A percentile compares a stretch with the other conserved stretches of the same genome.
Evolutionary conservation across 306 rosid genomes (phyloP).

Genomic region (Cucurbita ficifolia): DNA sequence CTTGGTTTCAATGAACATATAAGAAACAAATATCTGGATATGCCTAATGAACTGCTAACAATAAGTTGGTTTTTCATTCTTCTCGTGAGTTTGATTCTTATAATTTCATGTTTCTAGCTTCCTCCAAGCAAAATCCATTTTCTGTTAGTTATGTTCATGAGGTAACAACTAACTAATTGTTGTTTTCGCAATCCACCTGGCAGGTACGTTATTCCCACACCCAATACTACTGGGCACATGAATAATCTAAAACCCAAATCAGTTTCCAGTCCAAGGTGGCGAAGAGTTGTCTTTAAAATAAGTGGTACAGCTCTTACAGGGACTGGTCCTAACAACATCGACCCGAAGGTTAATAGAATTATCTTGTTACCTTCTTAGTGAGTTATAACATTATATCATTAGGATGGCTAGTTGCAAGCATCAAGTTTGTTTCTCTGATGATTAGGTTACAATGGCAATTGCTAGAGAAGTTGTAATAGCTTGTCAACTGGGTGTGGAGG

Average conservation of each 20-base stretch:
- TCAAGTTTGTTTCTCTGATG: slow-evolving; percentile 15
- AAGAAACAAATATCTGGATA: neutral
- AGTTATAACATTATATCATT: neutral
- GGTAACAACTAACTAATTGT: neutral
- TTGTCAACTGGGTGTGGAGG: slow-evolving; percentile 84
- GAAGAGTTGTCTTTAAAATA: slow-evolving; percentile 85
- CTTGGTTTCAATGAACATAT: neutral
- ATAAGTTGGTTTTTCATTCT: too few relatives aligned
- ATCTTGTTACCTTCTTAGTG: neutral
- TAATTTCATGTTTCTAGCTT: neutral
- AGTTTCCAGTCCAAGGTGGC: slow-evolving; percentile 52
- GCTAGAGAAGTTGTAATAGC: slow-evolving; percentile 78
- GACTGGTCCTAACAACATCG: slow-evolving; percentile 61
- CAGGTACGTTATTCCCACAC: slow-evolving; percentile 43
- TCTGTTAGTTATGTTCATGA: neutral
- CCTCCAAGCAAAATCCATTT: neutral
- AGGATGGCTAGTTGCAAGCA: neutral
- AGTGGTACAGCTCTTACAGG: slow-evolving; percentile 92
- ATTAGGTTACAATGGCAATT: slow-evolving; percentile 63
- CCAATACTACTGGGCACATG: slow-evolving; percentile 43
- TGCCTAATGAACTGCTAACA: neutral
- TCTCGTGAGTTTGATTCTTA: neutral
- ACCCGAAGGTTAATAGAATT: slow-evolving; percentile 49
- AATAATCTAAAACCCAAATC: slow-evolving; percentile 54
- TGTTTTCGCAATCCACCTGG: neutral